Percentiles rank a stretch among this genome's conserved stretches.
Evolutionary conservation across 2,329 filamentous ascomycete genomes (phyloP).

Genomic region (Plectosphaerella cucumerina): DNA sequence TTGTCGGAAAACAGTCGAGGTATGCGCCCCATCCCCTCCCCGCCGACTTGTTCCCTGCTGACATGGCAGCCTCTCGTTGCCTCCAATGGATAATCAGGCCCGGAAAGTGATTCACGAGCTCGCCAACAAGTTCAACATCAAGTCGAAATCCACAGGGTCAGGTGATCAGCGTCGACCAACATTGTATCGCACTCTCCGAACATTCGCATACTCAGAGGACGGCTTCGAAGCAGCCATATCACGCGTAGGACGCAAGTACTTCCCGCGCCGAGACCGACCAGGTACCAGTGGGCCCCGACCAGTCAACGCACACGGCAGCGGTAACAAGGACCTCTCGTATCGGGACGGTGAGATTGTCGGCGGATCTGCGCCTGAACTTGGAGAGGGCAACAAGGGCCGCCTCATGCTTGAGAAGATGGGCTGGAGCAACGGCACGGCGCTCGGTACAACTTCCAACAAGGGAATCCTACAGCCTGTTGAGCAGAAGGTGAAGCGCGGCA

Average conservation of each 20-base stretch:
- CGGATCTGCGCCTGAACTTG: constrained; percentile 77
- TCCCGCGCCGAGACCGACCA: constrained; percentile 44
- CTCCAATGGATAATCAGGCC: constrained; percentile 76
- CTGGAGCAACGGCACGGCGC: constrained; percentile 80
- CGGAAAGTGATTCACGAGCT: constrained; percentile 79
- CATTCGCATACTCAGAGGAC: constrained; percentile 54
- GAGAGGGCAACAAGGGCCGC: constrained; percentile 75
- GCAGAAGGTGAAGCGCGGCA: constrained; percentile 82
- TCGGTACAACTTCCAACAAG: constrained; percentile 79
- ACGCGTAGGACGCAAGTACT: constrained; percentile 48
- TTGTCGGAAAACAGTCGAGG: constrained; percentile 44
- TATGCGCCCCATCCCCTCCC: neutral
- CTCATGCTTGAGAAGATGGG: constrained; percentile 96
- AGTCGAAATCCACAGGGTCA: constrained; percentile 77
- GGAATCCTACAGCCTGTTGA: constrained; percentile 83
- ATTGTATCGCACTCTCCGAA: constrained; percentile 69
- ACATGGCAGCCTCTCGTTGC: constrained; percentile 60
- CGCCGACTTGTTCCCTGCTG: constrained; percentile 1
- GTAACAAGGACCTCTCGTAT: constrained; percentile 49
- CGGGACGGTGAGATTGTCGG: constrained; percentile 87
- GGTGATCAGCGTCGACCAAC: constrained; percentile 71
- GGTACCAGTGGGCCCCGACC: neutral
- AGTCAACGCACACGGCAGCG: constrained; percentile 16
- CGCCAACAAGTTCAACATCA: constrained; percentile 70
- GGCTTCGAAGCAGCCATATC: constrained; percentile 45